phyloP scores from a whole-genome alignment of 2,329 filamentous ascomycete species.

The Arthroderma sp. region DNA sequence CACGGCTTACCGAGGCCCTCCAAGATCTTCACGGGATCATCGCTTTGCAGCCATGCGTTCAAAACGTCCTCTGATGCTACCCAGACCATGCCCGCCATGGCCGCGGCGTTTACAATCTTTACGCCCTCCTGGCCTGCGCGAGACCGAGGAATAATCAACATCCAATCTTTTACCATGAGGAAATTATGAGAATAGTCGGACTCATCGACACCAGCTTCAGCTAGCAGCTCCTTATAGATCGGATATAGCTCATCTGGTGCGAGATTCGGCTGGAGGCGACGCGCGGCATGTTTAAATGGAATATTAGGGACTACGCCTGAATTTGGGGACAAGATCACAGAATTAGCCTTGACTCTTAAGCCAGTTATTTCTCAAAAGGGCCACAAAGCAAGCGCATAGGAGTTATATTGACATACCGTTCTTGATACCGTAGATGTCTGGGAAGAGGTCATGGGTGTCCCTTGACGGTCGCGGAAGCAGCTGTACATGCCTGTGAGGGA shows the following conservation, averaged over 20 bases:
- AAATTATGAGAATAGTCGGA: conserved; percentile 30
- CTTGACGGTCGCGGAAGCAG: conserved; percentile 8
- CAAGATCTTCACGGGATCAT: conserved; percentile 24
- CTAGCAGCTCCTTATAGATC: conserved; percentile 7
- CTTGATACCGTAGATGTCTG: conserved; percentile 10
- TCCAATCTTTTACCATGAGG: conserved; percentile 29
- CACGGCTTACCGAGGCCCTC: conserved; percentile 20
- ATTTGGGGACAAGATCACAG: neutral
- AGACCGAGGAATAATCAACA: conserved; percentile 36
- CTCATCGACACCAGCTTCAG: conserved; percentile 5
- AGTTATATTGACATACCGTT: conserved; percentile 3
- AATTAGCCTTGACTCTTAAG: neutral
- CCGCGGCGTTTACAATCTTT: conserved; percentile 14
- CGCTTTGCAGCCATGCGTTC: conserved; percentile 23
- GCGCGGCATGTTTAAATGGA: conserved; percentile 7
- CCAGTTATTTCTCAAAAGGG: neutral
- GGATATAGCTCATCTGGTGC: conserved; percentile 3
- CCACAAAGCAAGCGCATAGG: neutral
- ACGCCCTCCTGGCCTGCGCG: conserved; percentile 15
- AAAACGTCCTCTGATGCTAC: conserved; percentile 19
- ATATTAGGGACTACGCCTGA: conserved; percentile 9
- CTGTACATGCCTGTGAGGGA: conserved; percentile 12
- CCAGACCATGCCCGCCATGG: conserved; percentile 33
- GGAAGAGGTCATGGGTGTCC: conserved; percentile 9
- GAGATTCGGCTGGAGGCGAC: neutral